Percentiles rank a stretch among this genome's conserved stretches.
Evolutionary conservation across 352 stramenopile genomes (phyloP).

Genomic region (Pythium oligandrum): DNA sequence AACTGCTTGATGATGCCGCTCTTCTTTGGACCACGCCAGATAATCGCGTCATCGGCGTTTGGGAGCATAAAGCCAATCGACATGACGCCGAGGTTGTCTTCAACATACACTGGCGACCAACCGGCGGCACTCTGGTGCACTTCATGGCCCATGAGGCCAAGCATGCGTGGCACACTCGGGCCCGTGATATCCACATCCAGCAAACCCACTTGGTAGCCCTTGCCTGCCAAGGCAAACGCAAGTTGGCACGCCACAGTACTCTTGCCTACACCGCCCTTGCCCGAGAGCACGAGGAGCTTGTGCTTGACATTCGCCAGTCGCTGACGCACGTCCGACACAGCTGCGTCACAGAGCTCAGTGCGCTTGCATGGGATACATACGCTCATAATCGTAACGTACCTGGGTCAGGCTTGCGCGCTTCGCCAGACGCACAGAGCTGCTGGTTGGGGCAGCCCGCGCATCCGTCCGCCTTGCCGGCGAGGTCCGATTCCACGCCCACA

Average conservation of each 20-base stretch:
- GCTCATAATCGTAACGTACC: conserved; percentile 14
- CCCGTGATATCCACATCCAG: conserved; percentile 99
- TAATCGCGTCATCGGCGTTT: conserved; percentile 97
- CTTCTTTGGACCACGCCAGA: conserved; percentile 99
- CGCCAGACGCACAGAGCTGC: conserved; percentile 91
- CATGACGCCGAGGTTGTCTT: conserved; percentile 98
- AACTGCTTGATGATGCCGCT: conserved; percentile 99
- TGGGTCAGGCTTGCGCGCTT: conserved; percentile 82
- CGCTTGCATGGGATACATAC: too few species aligned
- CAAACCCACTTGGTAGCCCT: conserved; percentile 95
- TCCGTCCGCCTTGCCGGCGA: conserved; percentile 91
- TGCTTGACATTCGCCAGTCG: conserved; percentile 88
- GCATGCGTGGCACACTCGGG: conserved; percentile 97
- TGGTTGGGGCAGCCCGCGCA: conserved; percentile 99
- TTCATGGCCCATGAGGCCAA: conserved; percentile 88
- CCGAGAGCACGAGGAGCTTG: conserved; percentile 98
- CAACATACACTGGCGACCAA: conserved; percentile 99
- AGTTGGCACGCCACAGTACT: conserved; percentile 98
- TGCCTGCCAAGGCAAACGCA: conserved; percentile 92
- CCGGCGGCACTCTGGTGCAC: conserved; percentile 97
- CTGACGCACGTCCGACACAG: conserved; percentile 86
- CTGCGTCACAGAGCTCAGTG: conserved; percentile 24
- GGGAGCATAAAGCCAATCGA: conserved; percentile 99
- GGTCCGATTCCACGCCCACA: conserved; percentile 92
- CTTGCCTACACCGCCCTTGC: conserved; percentile 99